Conservation (phyloP, 2,329 filamentous ascomycete genomes). For the Aspergillus sp. region DNA sequence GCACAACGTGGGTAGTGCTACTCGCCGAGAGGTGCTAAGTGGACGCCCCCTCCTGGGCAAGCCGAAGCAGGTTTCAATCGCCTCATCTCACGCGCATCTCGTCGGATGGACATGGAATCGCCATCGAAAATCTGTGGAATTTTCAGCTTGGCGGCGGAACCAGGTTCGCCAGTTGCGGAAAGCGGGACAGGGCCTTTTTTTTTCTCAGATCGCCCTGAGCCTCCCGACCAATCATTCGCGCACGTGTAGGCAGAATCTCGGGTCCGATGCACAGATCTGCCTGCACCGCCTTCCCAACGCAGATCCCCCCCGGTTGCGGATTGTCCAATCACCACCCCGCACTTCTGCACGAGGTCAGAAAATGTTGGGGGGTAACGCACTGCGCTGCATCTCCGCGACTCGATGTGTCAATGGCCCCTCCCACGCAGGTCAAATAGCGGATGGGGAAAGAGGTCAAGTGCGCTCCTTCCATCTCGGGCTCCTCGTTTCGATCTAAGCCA, state of each 20-base stretch:
- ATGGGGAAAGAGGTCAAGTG: not conserved
- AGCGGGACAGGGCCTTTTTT: conserved; percentile 15
- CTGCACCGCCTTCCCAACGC: conserved; percentile 25
- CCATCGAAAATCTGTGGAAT: not conserved
- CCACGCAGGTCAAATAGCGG: not conserved
- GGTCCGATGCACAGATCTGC: conserved; percentile 8
- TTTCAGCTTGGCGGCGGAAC: conserved; percentile 19
- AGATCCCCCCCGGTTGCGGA: not conserved
- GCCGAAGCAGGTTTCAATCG: not conserved
- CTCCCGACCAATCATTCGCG: conserved; percentile 33
- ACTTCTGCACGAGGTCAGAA: conserved; percentile 6
- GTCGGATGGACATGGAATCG: not conserved
- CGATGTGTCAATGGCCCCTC: not conserved
- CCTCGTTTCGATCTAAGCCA: not conserved
- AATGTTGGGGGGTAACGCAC: no score
- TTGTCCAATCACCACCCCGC: conserved; percentile 16
- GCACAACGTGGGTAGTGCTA: conserved; percentile 10
- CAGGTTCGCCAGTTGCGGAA: conserved; percentile 12
- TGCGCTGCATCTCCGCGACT: not conserved
- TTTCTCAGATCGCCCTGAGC: conserved; percentile 10
- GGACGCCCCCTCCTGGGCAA: not conserved
- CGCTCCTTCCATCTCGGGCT: not conserved
- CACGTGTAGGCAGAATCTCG: conserved; percentile 39
- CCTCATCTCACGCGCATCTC: not conserved
- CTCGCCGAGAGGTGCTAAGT: conserved; percentile 5